Conservation (phyloP, 2,329 filamentous ascomycete genomes). For the Penicillium paneum region DNA sequence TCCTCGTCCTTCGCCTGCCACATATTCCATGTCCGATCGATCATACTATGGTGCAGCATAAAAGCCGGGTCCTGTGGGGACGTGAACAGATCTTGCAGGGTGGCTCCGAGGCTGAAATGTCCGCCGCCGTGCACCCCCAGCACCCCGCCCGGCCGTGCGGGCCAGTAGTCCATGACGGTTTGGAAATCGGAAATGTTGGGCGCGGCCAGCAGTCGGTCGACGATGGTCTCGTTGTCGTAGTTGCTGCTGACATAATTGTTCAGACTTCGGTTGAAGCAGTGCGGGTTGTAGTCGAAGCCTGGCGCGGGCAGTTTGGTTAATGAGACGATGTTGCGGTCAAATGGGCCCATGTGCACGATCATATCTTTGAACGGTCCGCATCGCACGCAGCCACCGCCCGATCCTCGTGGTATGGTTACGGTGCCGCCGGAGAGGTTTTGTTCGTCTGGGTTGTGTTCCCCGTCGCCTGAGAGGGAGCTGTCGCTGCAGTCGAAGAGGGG, state of each 20-base stretch:
- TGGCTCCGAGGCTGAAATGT: conserved; percentile 46
- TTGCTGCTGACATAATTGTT: conserved; percentile 27
- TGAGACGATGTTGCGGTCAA: conserved; percentile 13
- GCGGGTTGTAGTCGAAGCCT: conserved; percentile 27
- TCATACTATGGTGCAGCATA: conserved; percentile 47
- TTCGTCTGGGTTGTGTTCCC: conserved; percentile 33
- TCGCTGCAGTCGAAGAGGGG: conserved; percentile 50
- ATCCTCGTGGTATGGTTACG: conserved; percentile 40
- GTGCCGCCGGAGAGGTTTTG: conserved; percentile 25
- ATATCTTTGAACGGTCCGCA: conserved; percentile 40
- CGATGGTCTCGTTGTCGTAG: conserved; percentile 19
- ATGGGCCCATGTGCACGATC: conserved; percentile 29
- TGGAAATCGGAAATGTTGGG: conserved; percentile 34
- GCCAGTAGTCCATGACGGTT: conserved; percentile 37
- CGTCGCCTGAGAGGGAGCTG: conserved; percentile 46
- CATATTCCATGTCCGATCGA: conserved; percentile 48
- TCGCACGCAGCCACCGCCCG: conserved; percentile 38
- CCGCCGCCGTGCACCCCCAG: conserved; percentile 46
- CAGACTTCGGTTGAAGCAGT: conserved; percentile 28
- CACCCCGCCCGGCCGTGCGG: conserved; percentile 19
- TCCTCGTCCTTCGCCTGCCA: conserved; percentile 39
- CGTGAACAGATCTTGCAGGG: conserved; percentile 46
- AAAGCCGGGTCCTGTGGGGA: conserved; percentile 48
- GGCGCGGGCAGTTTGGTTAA: conserved; percentile 15
- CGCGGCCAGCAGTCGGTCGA: conserved; percentile 14